A percentile compares a stretch with the other conserved stretches of the same genome.
Evolutionary conservation across 164 flowering plant genomes (phyloP).

Genomic region (Paratinospora sagittata): DNA sequence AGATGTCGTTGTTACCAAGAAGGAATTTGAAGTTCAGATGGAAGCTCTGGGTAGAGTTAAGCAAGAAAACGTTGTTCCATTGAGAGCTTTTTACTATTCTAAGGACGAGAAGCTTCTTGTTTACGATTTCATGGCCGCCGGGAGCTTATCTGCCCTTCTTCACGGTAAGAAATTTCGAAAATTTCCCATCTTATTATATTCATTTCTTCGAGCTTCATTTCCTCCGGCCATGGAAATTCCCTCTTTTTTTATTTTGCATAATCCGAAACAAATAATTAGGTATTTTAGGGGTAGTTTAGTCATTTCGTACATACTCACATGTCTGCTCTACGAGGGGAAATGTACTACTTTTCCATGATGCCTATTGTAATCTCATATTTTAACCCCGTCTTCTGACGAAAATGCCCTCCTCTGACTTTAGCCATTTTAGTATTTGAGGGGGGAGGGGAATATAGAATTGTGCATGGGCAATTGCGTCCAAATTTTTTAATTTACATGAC

Average conservation of each 20-base stretch:
- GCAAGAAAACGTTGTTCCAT: conserved; percentile 75
- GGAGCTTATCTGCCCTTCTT: conserved; percentile 87
- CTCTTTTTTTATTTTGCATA: too few species aligned
- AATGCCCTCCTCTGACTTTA: not conserved
- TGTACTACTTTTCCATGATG: too few species aligned
- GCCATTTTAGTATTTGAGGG: too few species aligned
- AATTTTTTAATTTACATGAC: not conserved
- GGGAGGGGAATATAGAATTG: not conserved
- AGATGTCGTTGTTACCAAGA: conserved; percentile 66
- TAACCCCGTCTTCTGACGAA: too few species aligned
- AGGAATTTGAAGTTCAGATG: conserved; percentile 80
- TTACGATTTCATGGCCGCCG: conserved; percentile 72
- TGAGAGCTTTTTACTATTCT: conserved; percentile 82
- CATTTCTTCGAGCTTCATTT: too few species aligned
- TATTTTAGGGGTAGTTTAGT: not conserved
- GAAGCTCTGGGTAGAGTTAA: conserved; percentile 66
- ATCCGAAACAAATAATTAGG: too few species aligned
- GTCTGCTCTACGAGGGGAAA: not conserved
- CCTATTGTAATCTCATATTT: too few species aligned
- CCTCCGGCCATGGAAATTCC: too few species aligned
- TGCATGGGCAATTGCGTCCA: not conserved
- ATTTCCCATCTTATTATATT: too few species aligned
- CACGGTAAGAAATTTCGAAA: conserved; percentile 43
- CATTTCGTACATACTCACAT: not conserved
- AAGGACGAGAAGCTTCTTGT: conserved; percentile 95